Base-by-base conservation (phyloP, 495 filamentous ascomycete species). In the Tuber microsphaerosporum region DNA sequence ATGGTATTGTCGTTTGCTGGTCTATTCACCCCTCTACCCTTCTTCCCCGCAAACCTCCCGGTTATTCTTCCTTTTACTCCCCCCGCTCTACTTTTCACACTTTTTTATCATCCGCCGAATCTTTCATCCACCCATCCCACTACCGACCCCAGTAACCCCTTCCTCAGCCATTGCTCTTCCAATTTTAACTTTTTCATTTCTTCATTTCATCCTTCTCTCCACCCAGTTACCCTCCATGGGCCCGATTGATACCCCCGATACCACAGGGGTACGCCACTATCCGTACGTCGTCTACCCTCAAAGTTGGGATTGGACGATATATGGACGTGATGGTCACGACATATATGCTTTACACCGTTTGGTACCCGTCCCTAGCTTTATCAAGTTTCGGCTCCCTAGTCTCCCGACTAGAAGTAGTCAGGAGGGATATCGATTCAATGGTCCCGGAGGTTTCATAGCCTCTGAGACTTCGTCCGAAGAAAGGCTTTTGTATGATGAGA, bases 301-400 rank as follows among this genome's bases (percentile, higher is more conserved):
- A 0, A 79, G 79, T 20, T 19, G 26, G 4, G 69, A 46, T 2
- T 79, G 77, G 77, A 79, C 77, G 12, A 73, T 79, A 43, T 79
- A 79, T 26, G 77, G 77, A 43, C 73, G 73, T 6, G 26, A 56
- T 3, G 68, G 71, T 12, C 17, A n/a, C 4, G 43, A 46, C 26
- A 73, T 79, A 42, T 79, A 79, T 37, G 77, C 77, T 20, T 76
- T 79, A 17, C 77, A 76, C 26, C 45, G 48, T 34, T 79, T 71
- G 45, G 44, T 79, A 20, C 0, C 70, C 14, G 72, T 79, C n/a
- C 77, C 77, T 4, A 76, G 78, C 31, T 79, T 79, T 65, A 43
- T 79, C n/a, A 71, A 73, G 4, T 61, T 79, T 17, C 19, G 46
- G 26, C 44, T 79, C n/a, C 45, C 74, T 20, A 43, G 61, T 34